Percentiles rank a stretch among this genome's conserved stretches.
Evolutionary conservation across 305 asterid species (phyloP).

Genomic region (Solanum aculeatissimum): DNA sequence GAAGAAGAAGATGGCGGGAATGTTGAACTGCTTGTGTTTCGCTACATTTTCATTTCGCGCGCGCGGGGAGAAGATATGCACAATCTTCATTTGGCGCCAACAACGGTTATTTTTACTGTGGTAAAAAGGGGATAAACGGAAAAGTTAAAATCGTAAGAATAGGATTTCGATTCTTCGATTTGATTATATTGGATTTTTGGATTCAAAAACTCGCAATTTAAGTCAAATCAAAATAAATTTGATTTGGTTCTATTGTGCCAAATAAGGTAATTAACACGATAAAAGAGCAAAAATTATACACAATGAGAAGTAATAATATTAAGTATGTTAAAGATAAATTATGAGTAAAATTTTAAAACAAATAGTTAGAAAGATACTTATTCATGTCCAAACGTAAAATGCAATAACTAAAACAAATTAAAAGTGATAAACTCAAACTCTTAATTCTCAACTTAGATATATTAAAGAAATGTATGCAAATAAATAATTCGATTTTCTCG

Average conservation of each 20-base stretch:
- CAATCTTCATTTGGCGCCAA: background rate
- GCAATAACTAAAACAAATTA: background rate
- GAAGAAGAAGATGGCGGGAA: background rate
- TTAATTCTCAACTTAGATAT: background rate
- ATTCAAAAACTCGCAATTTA: background rate
- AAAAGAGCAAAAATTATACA: background rate
- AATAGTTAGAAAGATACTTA: background rate
- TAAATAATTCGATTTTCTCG: background rate
- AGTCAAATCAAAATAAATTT: background rate
- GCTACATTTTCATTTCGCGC: conserved; percentile 8
- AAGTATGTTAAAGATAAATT: background rate
- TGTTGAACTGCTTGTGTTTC: background rate
- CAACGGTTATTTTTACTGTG: background rate
- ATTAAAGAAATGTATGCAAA: background rate
- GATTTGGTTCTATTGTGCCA: background rate
- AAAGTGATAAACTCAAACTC: background rate
- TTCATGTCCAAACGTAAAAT: background rate
- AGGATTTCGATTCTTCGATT: background rate
- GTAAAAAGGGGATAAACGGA: background rate
- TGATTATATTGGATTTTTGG: background rate
- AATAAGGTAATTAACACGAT: background rate
- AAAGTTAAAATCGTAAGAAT: background rate
- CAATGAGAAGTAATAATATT: background rate
- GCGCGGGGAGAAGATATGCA: background rate
- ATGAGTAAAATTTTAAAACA: background rate